Conservation (phyloP, 1,284 basidiomycete genomes). For the Golubevia pallescens region DNA sequence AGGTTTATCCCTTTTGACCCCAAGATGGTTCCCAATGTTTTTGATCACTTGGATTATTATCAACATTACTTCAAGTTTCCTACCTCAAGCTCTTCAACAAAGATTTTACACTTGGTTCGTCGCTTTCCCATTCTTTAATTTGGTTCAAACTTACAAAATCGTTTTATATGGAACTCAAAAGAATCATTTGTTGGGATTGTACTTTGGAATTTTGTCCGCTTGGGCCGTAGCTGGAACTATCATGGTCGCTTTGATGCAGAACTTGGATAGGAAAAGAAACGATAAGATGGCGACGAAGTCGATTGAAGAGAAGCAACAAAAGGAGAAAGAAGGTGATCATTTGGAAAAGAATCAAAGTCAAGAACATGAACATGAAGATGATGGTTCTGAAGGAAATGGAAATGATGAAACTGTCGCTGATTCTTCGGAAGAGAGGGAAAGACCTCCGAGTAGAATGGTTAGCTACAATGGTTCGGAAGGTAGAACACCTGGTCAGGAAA, state of each 20-base stretch:
- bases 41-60: conserved; percentile 10
- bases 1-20: conserved; percentile 42
- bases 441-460: no score
- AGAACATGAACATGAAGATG: neutral
- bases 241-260: neutral
- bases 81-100: conserved; percentile 8
- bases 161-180: conserved; percentile 10
- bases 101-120: conserved; percentile 10
- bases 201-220: conserved; percentile 9
- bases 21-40: conserved; percentile 37
- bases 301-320: neutral
- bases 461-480: no score
- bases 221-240: conserved; percentile 4
- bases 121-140: conserved; percentile 6
- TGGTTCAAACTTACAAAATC: conserved; percentile 8
- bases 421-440: no score
- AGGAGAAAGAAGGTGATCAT: neutral
- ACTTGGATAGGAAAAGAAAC: neutral
- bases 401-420: no score
- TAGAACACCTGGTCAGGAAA: no score
- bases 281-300: neutral
- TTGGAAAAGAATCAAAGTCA: neutral
- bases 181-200: conserved; percentile 8
- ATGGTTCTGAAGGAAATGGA: no score
- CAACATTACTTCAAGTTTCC: conserved; percentile 10